Conservation (phyloP, 164 flowering plant genomes). For the Brasenia schreberi region DNA sequence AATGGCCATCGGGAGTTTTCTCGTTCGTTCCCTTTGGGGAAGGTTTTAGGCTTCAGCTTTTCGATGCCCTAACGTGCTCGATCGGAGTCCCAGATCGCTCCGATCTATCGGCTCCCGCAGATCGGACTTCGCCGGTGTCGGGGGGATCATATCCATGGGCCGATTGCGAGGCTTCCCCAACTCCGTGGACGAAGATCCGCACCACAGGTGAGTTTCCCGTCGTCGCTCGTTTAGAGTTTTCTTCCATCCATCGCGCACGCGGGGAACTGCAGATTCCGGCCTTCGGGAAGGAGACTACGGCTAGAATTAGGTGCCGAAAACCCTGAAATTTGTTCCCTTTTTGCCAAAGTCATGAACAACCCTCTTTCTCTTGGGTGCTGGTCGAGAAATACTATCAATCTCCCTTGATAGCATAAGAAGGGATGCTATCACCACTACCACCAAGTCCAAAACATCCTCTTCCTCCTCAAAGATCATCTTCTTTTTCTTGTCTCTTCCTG, state of each 20-base stretch:
- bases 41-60: neutral
- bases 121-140: neutral
- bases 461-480: too few species aligned
- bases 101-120: neutral
- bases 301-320: too few species aligned
- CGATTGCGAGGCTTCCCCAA: constrained; percentile 48
- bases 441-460: too few species aligned
- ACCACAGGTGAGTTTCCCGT: constrained; percentile 25
- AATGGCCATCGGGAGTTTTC: too few species aligned
- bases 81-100: neutral
- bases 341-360: too few species aligned
- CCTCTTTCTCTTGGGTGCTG: too few species aligned
- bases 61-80: neutral
- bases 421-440: too few species aligned
- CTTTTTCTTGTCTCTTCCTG: too few species aligned
- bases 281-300: neutral
- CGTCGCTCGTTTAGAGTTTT: neutral
- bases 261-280: neutral
- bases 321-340: neutral
- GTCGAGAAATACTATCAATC: too few species aligned
- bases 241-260: neutral
- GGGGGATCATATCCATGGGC: constrained; percentile 25
- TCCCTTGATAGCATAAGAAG: too few species aligned
- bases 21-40: neutral
- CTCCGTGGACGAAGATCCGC: constrained; percentile 40